Base-by-base conservation (phyloP, 1,284 basidiomycete species). In the Pseudozyma sp. region DNA sequence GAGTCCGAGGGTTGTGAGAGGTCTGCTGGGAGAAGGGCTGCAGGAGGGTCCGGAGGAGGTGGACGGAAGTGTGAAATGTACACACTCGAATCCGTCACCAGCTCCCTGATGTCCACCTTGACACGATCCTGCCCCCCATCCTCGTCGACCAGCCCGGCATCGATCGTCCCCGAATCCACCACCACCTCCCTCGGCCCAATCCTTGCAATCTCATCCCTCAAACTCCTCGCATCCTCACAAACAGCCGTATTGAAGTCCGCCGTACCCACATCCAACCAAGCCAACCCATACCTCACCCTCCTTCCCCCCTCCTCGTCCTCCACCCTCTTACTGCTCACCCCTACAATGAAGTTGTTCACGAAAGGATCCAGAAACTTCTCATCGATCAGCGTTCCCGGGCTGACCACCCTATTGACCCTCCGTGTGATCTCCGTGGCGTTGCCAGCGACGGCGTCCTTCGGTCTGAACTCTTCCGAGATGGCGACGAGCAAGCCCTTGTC, bases 221-320 rank as follows among this genome's bases (percentile, higher is more conserved):
- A 43, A 24, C 46, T 61, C 19, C 65, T 50, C 16, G 60, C 58
- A 54, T 82, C 82, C 8, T 37, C 17, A 49, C 77, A 81, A 7
- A 56, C 47, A 0, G 70, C 67, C 17, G 80, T 81, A 13, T 54
- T 54, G 33, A 84, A 82, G 49, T 83, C 81, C 19, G 80, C 79
- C 16, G 82, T 84, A n/a, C 81, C 77, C 30, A 84, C 69, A 54
- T 84, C 82, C 37, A 83, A 59, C 82, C 82, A 84, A 5, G 81
- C 81, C 10, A 84, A 49, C 5, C 82, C 82, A 44, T 55, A 82
- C 50, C 48, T 45, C 30, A 10, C 47, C 19, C 19, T 34, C 7
- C 11, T 39, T 5, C 35, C 45, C 13, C 5, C 16, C 13, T 33
- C 24, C 24, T 34, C 29, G 7, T 24, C 31, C 24, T 29, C 37